Conservation (phyloP, 139 green algal species). For the Chlorella sp. region DNA sequence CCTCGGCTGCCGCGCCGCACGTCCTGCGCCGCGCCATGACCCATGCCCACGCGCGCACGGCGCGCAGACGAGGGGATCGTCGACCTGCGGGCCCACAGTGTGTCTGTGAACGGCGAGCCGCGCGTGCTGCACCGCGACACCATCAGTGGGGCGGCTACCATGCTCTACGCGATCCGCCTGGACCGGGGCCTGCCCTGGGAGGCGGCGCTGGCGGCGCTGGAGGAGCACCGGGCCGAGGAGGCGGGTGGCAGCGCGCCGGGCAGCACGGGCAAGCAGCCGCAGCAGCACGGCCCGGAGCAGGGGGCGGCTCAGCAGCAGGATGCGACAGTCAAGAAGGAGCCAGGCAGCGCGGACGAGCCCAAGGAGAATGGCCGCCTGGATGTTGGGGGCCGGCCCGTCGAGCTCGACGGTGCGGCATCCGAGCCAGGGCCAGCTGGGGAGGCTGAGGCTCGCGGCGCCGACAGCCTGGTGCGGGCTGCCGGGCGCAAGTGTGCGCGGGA, state of each 20-base stretch:
- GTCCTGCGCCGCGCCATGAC: too few species aligned
- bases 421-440: too few species aligned
- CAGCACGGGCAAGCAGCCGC: background rate
- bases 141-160: slow-evolving; percentile 3
- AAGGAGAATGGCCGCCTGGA: too few species aligned
- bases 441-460: too few species aligned
- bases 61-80: slow-evolving; percentile 62
- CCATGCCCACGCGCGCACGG: too few species aligned
- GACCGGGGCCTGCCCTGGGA: slow-evolving; percentile 57
- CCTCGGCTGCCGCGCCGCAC: background rate
- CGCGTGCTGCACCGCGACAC: slow-evolving; percentile 6
- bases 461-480: too few species aligned
- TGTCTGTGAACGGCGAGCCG: slow-evolving; percentile 15
- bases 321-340: background rate
- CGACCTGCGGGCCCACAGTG: slow-evolving; percentile 40
- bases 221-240: slow-evolving; percentile 3
- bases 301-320: background rate
- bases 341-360: background rate
- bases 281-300: background rate
- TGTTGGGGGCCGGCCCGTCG: too few species aligned
- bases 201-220: slow-evolving; percentile 35
- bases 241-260: background rate
- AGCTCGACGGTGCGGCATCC: too few species aligned
- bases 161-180: slow-evolving; percentile 49
- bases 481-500: too few species aligned